Evolutionary conservation across 805 yeast species (phyloP).

Genomic region (Candida corydali): DNA sequence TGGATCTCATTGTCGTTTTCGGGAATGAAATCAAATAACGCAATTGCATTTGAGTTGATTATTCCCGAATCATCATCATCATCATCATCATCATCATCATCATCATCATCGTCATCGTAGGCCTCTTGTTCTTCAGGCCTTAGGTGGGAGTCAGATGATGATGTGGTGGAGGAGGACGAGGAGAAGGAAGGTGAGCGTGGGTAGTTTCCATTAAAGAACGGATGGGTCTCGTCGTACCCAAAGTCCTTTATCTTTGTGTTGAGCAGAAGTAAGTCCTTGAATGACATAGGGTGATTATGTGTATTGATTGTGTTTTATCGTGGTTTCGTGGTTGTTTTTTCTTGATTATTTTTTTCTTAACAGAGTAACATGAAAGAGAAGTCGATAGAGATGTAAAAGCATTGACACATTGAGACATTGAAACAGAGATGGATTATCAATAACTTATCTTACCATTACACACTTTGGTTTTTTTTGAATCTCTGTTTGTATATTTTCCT

Average conservation of each 20-base stretch:
- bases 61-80: constrained; percentile 7
- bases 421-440: no score
- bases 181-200: background rate
- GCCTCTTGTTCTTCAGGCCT: constrained; percentile 3
- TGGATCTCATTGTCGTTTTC: constrained; percentile 92
- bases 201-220: constrained; percentile 60
- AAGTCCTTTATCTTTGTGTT: constrained; percentile 64
- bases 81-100: background rate
- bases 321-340: no score
- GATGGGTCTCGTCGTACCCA: constrained; percentile 70
- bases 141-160: constrained; percentile 5
- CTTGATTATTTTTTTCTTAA: no score
- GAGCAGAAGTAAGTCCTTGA: background rate
- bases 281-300: no score
- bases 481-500: background rate
- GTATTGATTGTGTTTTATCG: no score
- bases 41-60: constrained; percentile 63
- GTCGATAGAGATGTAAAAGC: no score
- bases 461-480: background rate
- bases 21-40: constrained; percentile 83
- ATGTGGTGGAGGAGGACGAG: constrained; percentile 1
- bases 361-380: no score
- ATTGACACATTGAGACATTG: no score
- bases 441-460: no score
- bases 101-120: background rate